Conservation (phyloP, 2,329 filamentous ascomycete genomes). For the Monosporascus sp. region DNA sequence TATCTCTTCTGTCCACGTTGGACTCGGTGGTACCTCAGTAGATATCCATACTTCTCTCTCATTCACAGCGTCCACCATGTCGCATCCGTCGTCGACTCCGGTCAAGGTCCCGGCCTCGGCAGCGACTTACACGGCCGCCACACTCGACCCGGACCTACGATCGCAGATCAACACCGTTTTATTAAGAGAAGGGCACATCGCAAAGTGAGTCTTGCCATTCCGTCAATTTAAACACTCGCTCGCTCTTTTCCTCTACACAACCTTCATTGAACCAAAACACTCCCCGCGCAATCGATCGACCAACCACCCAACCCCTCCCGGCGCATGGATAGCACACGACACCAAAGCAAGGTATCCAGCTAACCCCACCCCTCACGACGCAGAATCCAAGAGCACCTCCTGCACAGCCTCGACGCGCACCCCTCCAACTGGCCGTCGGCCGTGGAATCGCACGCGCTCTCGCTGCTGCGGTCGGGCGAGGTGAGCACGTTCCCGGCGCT, state of each 20-base stretch:
- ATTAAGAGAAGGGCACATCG: conserved; percentile 53
- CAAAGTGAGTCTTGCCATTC: conserved; percentile 40
- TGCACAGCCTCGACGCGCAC: conserved; percentile 56
- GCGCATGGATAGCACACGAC: not conserved
- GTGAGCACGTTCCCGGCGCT: conserved; percentile 56
- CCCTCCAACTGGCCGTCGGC: conserved; percentile 56
- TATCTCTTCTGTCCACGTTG: too few species aligned
- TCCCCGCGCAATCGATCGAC: conserved; percentile 3
- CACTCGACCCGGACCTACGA: conserved; percentile 55
- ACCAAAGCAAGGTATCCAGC: conserved; percentile 6
- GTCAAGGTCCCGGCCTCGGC: conserved; percentile 56
- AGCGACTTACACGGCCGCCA: conserved; percentile 55
- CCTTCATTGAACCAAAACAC: conserved; percentile 1
- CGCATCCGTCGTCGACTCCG: conserved; percentile 45
- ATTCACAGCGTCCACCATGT: conserved; percentile 28
- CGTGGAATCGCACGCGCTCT: conserved; percentile 54
- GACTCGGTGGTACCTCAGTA: too few species aligned
- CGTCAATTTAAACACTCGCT: not conserved
- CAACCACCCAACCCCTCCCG: not conserved
- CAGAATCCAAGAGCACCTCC: conserved; percentile 60
- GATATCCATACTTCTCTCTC: not conserved
- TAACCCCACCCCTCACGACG: not conserved
- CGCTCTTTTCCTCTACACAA: not conserved
- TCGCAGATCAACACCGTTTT: conserved; percentile 57
- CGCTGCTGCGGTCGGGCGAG: conserved; percentile 55